Conservation (phyloP, 805 yeast species). For the Candida silvicultrix region DNA sequence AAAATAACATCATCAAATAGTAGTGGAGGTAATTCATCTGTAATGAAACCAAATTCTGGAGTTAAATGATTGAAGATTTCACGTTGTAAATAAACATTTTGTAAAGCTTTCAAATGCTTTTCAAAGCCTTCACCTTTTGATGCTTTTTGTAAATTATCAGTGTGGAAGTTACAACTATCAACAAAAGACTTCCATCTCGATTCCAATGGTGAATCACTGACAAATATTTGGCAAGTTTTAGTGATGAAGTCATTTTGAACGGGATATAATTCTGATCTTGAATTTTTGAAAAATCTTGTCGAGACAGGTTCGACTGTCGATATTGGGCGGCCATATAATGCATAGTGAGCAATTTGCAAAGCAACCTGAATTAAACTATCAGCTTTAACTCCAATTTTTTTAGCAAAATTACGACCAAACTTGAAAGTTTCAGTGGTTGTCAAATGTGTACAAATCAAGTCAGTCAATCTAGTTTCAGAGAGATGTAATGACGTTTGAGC, state of each 20-base stretch:
- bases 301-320: conserved; percentile 89
- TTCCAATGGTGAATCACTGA: conserved; percentile 42
- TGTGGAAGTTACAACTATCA: conserved; percentile 47
- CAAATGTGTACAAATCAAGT: conserved; percentile 71
- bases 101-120: conserved; percentile 61
- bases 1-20: conserved; percentile 35
- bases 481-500: conserved; percentile 50
- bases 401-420: conserved; percentile 72
- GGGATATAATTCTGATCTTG: conserved; percentile 66
- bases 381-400: conserved; percentile 75
- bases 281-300: conserved; percentile 58
- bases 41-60: conserved; percentile 30
- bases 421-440: conserved; percentile 72
- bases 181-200: conserved; percentile 45
- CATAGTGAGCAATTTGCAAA: conserved; percentile 85
- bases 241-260: conserved; percentile 50
- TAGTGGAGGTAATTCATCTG: conserved; percentile 30
- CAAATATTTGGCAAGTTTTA: conserved; percentile 53
- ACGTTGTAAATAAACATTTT: conserved; percentile 46
- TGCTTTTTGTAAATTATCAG: conserved; percentile 40
- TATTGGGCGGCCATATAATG: conserved; percentile 82
- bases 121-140: conserved; percentile 65
- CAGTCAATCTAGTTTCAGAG: conserved; percentile 85
- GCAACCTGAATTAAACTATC: conserved; percentile 91
- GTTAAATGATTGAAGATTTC: conserved; percentile 40